Base-by-base conservation (phyloP, 2,329 filamentous ascomycete genomes). In the Dactylellina sp. region DNA sequence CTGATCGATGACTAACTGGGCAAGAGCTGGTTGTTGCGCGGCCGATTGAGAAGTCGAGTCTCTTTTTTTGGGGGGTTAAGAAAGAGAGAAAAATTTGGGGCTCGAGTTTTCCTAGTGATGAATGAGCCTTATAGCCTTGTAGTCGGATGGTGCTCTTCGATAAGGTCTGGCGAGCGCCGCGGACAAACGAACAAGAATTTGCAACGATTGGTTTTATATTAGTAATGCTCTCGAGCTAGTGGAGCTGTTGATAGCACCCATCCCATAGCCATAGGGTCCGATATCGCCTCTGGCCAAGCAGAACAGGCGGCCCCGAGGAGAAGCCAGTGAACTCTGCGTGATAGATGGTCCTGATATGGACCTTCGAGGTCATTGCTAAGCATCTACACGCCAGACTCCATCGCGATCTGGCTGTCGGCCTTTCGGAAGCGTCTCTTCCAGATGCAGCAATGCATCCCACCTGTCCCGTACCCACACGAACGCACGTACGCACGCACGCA, bases 201-300 rank as follows among this genome's bases (percentile, higher is more conserved):
- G 46, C 37, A 35, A 24, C 24, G 64, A 42, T 44, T 53, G 56
- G 56, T 39, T 39, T 32, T 40, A 37, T 40, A 70, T 70, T 70
- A 70, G 28, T 70, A 70, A 70, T 70, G 46, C 25, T 16, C 35
- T 28, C 18, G 20, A 57, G 64, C 64, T 61, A 70, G 40, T 70
- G 46, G 39, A 9, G n/a, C 16, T n/a, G n/a, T 32, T n/a, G 18
- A 3, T 40, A 20, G 35, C 12, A 9, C 24, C 49, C 14, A 55
- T 2, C 11, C 49, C 7, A 6, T 6, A 18, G 25, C 39, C 18
- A n/a, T n/a, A n/a, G 20, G 9, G 35, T 59, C 64, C 64, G 64
- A 70, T 70, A 70, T 70, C 64, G 64, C 64, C 56, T 50, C 18
- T 25, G 32, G n/a, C 32, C 20, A 50, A 50, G 20, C 20, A 20